phyloP scores from a whole-genome alignment of 257 asterid genomes.

The Rehmannia glutinosa region DNA sequence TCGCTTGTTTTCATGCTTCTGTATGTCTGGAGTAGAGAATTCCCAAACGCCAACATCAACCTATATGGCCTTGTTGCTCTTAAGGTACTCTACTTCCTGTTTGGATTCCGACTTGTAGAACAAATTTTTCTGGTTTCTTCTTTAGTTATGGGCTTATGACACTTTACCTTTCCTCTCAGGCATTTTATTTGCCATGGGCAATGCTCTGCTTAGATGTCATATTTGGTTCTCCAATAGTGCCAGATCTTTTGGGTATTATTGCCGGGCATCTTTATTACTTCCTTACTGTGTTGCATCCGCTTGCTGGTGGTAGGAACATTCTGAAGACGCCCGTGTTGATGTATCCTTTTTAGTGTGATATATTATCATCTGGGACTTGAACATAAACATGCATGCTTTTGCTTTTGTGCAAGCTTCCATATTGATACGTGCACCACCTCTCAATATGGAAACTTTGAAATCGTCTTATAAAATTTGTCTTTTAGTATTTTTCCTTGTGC shows the following conservation, averaged over 20 bases:
- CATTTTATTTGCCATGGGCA: slow-evolving; percentile 98
- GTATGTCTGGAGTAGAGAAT: slow-evolving; percentile 95
- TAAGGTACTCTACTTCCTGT: slow-evolving; percentile 50
- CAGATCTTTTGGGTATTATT: slow-evolving; percentile 77
- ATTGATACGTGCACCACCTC: not conserved
- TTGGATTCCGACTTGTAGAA: not conserved
- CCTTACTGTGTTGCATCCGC: slow-evolving; percentile 88
- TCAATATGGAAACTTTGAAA: too few relatives aligned
- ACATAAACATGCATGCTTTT: not conserved
- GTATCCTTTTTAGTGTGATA: slow-evolving; percentile 64
- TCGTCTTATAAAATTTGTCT: too few relatives aligned
- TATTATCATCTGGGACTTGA: not conserved
- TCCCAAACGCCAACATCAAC: slow-evolving; percentile 76
- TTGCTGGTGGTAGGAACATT: slow-evolving; percentile 74
- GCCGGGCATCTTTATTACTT: slow-evolving; percentile 95
- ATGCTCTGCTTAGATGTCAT: slow-evolving; percentile 88
- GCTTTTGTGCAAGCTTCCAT: not conserved
- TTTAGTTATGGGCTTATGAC: not conserved
- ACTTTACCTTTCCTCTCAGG: slow-evolving; percentile 41
- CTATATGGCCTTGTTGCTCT: slow-evolving; percentile 81
- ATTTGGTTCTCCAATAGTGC: slow-evolving; percentile 72
- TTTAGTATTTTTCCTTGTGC: too few relatives aligned
- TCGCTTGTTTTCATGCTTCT: slow-evolving; percentile 97
- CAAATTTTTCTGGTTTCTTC: not conserved
- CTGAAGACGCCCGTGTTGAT: slow-evolving; percentile 70